A percentile compares a stretch with the other conserved stretches of the same genome.
Conservation (phyloP, 352 stramenopile species). For the Globisporangium ultimum region DNA sequence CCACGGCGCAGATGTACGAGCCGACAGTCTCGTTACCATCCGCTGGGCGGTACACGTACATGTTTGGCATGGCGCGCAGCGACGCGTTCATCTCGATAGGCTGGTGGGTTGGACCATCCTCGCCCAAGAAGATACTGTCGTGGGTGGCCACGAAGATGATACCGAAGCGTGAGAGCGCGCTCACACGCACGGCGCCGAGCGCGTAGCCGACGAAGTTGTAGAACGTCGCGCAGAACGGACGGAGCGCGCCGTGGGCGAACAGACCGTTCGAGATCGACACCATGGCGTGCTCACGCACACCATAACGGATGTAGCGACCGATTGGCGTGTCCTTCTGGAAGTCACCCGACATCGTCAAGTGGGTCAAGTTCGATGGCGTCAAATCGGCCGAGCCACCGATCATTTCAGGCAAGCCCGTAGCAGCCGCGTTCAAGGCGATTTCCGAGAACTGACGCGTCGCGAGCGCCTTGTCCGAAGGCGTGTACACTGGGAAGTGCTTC, state of each 20-base stretch:
- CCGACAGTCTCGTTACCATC: slow-evolving; percentile 98
- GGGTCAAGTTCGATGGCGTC: slow-evolving; percentile 96
- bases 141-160: slow-evolving; percentile 99
- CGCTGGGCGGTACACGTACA: slow-evolving; percentile 96
- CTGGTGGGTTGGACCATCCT: slow-evolving; percentile 99
- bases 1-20: slow-evolving; percentile 90
- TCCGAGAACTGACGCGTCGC: slow-evolving; percentile 96
- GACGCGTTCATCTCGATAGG: slow-evolving; percentile 97
- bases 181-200: slow-evolving; percentile 93
- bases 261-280: slow-evolving; percentile 98
- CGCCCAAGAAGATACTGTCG: slow-evolving; percentile 99
- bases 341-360: slow-evolving; percentile 93
- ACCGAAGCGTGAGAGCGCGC: slow-evolving; percentile 93
- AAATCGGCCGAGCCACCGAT: slow-evolving; percentile 98
- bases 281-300: slow-evolving; percentile 99
- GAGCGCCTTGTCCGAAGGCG: slow-evolving; percentile 79
- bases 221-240: slow-evolving; percentile 99
- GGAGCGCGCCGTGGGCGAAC: slow-evolving; percentile 95
- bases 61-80: slow-evolving; percentile 97
- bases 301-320: slow-evolving; percentile 97
- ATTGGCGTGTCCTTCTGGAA: slow-evolving; percentile 97
- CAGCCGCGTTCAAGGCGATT: slow-evolving; percentile 94
- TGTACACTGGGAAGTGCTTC: slow-evolving; percentile 91
- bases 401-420: slow-evolving; percentile 92
- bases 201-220: slow-evolving; percentile 99